Base-by-base conservation (phyloP, 169 alveolate genomes). In the Amoebophrya sp. region DNA sequence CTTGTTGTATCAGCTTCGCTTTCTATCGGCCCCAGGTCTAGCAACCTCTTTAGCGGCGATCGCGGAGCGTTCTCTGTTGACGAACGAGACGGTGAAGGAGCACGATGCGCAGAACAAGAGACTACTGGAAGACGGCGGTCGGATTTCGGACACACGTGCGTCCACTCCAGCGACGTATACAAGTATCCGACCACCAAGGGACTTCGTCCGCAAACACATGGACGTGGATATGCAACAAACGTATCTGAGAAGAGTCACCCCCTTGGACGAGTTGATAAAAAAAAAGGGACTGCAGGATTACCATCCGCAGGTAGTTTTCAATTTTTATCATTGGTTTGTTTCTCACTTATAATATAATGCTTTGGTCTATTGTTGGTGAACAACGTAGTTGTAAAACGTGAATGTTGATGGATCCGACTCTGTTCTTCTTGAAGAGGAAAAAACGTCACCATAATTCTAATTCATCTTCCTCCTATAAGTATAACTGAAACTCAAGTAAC, bases 221-320 rank as follows among this genome's bases (percentile, higher is more conserved):
- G 83, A 65, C 83, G 83, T 65, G 83, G 83, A 65, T 36, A 65
- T 65, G 83, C 83, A 65, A 36, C 83, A 65, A 65, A 65, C 83
- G 83, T 65, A 65, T 26, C 26, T 65, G 83, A 29, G 83, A 0
- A 1, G 33, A 18, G 83, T 65, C 83, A 65, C 83, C 38, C 83
- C 83, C 33, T 26, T 65, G 36, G 83, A 65, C 36, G 83, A 65
- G n/a, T 36, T 65, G 36, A 65, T 65, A 1, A 65, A 65, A 36
- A 65, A 65, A 65, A 65, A 65, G 33, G 83, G 83, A 36, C 83
- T 65, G 83, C 83, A 65, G 83, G 83, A 65, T 26, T 65, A 6
- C 26, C 83, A 65, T 26, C 83, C 83, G 26, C 83, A 65, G 83
- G 83, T 65, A 65, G 18, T n/a, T n/a, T n/a, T n/a, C n/a, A n/a